phyloP scores from a whole-genome alignment of 2,329 filamentous ascomycete genomes.

The Aulographum hederae region DNA sequence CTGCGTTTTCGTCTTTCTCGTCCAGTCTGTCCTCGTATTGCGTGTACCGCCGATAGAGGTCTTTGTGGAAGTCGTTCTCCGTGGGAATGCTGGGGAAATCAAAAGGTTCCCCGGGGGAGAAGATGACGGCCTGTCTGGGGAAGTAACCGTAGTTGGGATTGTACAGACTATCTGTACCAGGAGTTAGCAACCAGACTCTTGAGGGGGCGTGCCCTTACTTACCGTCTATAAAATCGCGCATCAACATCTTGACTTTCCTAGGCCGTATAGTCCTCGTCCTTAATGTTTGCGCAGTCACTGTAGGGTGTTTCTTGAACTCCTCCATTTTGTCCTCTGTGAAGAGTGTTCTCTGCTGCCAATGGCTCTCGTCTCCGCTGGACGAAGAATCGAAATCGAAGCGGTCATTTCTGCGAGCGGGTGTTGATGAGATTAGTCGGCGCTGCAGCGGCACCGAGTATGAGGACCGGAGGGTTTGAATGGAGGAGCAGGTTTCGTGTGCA shows the following conservation, averaged over 20 bases:
- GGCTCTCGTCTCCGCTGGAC: slow-evolving; percentile 35
- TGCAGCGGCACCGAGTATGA: not conserved
- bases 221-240: slow-evolving; percentile 96
- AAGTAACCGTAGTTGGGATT: slow-evolving; percentile 94
- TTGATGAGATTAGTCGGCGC: not conserved
- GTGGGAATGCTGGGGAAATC: slow-evolving; percentile 66
- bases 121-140: slow-evolving; percentile 90
- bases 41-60: slow-evolving; percentile 64
- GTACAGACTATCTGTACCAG: slow-evolving; percentile 61
- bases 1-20: slow-evolving; percentile 47
- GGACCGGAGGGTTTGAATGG: slow-evolving; percentile 16
- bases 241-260: slow-evolving; percentile 83
- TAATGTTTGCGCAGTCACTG: slow-evolving; percentile 68
- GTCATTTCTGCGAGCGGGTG: too few relatives aligned
- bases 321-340: slow-evolving; percentile 60
- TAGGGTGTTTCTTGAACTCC: slow-evolving; percentile 67
- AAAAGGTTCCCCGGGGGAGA: slow-evolving; percentile 81
- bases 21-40: slow-evolving; percentile 85
- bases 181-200: slow-evolving; percentile 4
- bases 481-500: slow-evolving; percentile 48
- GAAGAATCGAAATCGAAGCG: not conserved
- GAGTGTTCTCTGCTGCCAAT: slow-evolving; percentile 72
- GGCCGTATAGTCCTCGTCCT: slow-evolving; percentile 58
- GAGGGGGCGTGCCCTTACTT: slow-evolving; percentile 4
- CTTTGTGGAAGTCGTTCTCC: slow-evolving; percentile 65